phyloP scores from a whole-genome alignment of 83 land plant species.

The Picea engelmannii region DNA sequence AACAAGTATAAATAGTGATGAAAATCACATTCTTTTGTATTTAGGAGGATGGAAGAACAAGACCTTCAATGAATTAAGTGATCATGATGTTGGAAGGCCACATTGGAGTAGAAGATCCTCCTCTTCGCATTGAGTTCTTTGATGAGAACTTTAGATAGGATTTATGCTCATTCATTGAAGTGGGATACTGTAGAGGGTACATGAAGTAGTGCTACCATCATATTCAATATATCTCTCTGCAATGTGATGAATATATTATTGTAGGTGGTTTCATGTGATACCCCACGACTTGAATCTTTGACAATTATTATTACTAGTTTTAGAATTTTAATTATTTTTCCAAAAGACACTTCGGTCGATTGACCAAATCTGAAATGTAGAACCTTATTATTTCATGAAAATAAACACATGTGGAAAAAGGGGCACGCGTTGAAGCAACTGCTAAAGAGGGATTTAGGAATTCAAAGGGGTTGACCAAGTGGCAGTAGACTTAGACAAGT shows the following conservation, averaged over 20 bases:
- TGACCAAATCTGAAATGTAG: no score
- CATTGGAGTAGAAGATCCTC: neutral
- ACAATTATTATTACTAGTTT: no score
- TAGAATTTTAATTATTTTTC: no score
- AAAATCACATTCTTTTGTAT: slow-evolving; percentile 51
- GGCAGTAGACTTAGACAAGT: no score
- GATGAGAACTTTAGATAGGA: neutral
- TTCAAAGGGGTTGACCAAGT: no score
- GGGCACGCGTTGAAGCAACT: no score
- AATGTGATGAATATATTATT: neutral
- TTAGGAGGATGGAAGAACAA: slow-evolving; percentile 15
- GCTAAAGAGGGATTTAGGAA: no score
- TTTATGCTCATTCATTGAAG: neutral
- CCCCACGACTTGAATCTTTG: no score
- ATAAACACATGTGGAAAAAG: no score
- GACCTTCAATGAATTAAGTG: slow-evolving; percentile 51
- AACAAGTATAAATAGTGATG: slow-evolving; percentile 27
- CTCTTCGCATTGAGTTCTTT: neutral
- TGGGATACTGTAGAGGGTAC: neutral
- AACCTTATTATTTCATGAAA: no score
- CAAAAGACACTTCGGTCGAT: no score
- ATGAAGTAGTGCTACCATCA: neutral
- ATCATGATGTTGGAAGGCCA: slow-evolving; percentile 53
- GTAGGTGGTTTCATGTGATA: no score
- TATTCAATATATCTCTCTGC: neutral